These are phyloP conservation scores for Ligustrum vulgare DNA, from an alignment of 257 asterid genomes.

Conservation along the genomic window DNA sequence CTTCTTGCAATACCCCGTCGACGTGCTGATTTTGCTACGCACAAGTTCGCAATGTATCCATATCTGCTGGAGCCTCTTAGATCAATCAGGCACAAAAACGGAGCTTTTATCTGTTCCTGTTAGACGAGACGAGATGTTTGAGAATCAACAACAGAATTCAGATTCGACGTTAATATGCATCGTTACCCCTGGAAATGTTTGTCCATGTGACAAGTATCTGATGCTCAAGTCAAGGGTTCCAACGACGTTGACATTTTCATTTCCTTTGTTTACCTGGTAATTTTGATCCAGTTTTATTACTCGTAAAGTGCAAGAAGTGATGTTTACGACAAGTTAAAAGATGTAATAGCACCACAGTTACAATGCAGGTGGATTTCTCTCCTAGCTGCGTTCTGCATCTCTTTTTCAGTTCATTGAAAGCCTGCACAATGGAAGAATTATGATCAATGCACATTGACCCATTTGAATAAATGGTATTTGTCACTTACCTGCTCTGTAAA, in stretches of 20 bases:
- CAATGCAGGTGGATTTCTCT: slow-evolving; percentile 61
- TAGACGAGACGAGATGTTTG: not conserved
- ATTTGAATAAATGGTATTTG: not conserved
- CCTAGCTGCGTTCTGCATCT: slow-evolving; percentile 57
- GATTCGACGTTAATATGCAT: not conserved
- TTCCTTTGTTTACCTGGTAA: slow-evolving; percentile 52
- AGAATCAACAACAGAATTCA: not conserved
- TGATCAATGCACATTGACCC: not conserved
- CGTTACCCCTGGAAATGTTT: slow-evolving; percentile 61
- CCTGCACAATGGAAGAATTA: slow-evolving; percentile 35
- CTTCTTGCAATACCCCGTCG: slow-evolving; percentile 62
- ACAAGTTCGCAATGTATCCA: slow-evolving; percentile 65
- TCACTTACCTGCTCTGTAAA: slow-evolving; percentile 67
- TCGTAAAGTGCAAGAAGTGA: not conserved
- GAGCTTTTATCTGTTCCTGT: slow-evolving; percentile 48
- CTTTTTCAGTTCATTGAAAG: slow-evolving; percentile 51
- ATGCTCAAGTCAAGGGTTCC: slow-evolving; percentile 75
- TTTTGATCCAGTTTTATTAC: slow-evolving; percentile 5
- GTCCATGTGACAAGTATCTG: slow-evolving; percentile 42
- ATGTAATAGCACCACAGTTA: slow-evolving; percentile 36
- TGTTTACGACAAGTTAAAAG: not conserved
- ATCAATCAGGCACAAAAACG: slow-evolving; percentile 36
- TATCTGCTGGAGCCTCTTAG: slow-evolving; percentile 33
- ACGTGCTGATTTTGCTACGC: slow-evolving; percentile 72
- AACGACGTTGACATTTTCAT: slow-evolving; percentile 34